These are phyloP conservation scores for Ramaria rubella DNA, from an alignment of 768 basidiomycete species.

Conservation along the genomic window DNA sequence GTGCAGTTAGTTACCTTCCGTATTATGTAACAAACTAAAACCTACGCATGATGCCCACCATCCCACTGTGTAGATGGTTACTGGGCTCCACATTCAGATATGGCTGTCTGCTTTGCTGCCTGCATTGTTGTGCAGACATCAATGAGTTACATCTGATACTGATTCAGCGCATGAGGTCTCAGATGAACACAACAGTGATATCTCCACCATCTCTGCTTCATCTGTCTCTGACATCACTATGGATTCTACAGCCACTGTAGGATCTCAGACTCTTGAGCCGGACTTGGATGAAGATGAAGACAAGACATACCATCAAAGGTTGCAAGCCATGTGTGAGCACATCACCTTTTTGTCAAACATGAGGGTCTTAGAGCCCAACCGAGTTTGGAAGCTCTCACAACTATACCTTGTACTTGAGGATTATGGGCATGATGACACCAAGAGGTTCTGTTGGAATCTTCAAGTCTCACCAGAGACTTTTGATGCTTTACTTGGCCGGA, in stretches of 20 bases:
- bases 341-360: neutral
- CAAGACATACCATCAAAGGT: neutral
- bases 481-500: slow-evolving; percentile 14
- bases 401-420: slow-evolving; percentile 25
- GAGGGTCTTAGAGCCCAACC: neutral
- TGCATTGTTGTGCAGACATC: neutral
- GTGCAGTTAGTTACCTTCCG: too few species aligned
- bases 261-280: neutral
- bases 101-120: neutral
- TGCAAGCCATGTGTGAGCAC: neutral
- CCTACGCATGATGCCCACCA: too few species aligned
- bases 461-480: slow-evolving; percentile 22
- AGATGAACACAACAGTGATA: neutral
- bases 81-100: neutral
- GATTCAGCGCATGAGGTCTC: neutral
- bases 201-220: neutral
- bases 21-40: too few species aligned
- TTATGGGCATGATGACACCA: slow-evolving; percentile 16
- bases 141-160: too few species aligned
- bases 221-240: neutral
- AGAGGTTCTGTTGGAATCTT: slow-evolving; percentile 24
- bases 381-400: slow-evolving; percentile 18
- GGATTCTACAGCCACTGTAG: neutral
- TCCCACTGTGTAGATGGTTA: neutral
- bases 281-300: slow-evolving; percentile 1